Evolutionary conservation across 78 protist genomes (phyloP), one percentile per base, ranked within the genome.

Genomic region (Parvularia atlantis): DNA sequence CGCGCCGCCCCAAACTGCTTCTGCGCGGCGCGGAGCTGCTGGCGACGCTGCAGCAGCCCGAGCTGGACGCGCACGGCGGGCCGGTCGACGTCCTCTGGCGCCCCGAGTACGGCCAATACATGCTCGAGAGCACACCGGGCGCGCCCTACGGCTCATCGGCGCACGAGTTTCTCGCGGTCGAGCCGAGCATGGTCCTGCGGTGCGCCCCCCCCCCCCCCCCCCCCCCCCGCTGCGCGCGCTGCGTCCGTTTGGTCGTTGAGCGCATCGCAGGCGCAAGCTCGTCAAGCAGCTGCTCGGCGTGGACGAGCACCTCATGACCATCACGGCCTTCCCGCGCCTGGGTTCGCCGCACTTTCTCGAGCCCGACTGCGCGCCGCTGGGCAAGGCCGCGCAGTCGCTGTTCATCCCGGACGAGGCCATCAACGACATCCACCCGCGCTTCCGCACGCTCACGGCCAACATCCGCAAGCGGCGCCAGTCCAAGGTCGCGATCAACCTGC

Each of bases 71-170:
- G 1, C 2, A 31, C 52, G 10, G 43, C 19, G 24, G 30, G 3
- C 37, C 69, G 13, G n/a, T 10, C 43, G 35, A 6, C 14, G 41
- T 31, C 36, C n/a, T 82, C 24, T 93, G 94, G 95, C 73, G 84
- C 64, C 97, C 97, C 31, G 97, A 93, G 71, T 93, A 90, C 43
- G 97, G 92, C 24, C 43, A 78, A 26, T 88, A 73, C 70, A 90
- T 90, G 95, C 24, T 53, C 30, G 59, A 53, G 30, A 14, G 28
- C 10, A 57, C 62, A 9, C 62, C 62, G 5, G 62, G 69, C 10
- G 5, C 48, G 1, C 40, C 43, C 35, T 48, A 56, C 35, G 59
- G 28, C n/a, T 14, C 37, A 5, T 0, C 20, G 30, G 14, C 11
- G 24, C 44, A 41, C 14, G 46, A 6, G 2, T 17, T 20, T 1